Percentiles rank a stretch among this genome's conserved stretches.
Conservation (phyloP, 1,139 yeast species). For the Pichia cactophila region DNA sequence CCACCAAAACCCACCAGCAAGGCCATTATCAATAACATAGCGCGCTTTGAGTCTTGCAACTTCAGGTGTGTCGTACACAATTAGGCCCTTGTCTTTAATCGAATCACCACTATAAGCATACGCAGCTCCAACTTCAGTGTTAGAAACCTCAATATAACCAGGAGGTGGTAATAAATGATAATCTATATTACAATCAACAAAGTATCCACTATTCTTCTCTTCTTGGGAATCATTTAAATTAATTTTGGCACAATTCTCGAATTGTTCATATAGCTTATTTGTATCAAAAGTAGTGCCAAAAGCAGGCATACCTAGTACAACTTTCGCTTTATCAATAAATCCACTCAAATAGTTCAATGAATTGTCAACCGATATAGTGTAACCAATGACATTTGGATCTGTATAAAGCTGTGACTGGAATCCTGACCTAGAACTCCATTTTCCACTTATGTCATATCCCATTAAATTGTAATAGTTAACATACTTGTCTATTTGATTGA, state of each 20-base stretch:
- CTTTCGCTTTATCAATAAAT: conserved; percentile 29
- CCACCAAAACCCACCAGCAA: conserved; percentile 96
- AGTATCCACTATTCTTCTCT: conserved; percentile 3
- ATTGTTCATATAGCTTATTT: conserved; percentile 34
- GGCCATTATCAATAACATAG: conserved; percentile 38
- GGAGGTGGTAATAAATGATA: conserved; percentile 20
- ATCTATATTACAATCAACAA: conserved; percentile 18
- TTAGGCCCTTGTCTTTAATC: conserved; percentile 30
- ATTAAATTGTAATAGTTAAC: conserved; percentile 75
- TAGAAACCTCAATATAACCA: conserved; percentile 39
- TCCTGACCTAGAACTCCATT: conserved; percentile 58
- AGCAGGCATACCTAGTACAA: conserved; percentile 82
- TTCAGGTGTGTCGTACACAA: conserved; percentile 59
- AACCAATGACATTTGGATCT: conserved; percentile 18
- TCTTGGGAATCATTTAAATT: conserved; percentile 14
- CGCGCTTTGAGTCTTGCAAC: conserved; percentile 52
- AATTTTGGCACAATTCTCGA: conserved; percentile 41
- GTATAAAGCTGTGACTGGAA: conserved; percentile 64
- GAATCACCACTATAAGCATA: conserved; percentile 36
- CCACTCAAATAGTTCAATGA: conserved; percentile 40
- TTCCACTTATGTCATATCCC: conserved; percentile 84
- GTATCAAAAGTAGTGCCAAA: conserved; percentile 70
- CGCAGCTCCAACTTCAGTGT: conserved; percentile 49
- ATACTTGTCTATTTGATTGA: conserved; percentile 47
- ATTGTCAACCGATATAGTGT: conserved; percentile 37